These are phyloP conservation scores for Phytophthora kernoviae DNA, from an alignment of 352 stramenopile species.

Conservation along the genomic window DNA sequence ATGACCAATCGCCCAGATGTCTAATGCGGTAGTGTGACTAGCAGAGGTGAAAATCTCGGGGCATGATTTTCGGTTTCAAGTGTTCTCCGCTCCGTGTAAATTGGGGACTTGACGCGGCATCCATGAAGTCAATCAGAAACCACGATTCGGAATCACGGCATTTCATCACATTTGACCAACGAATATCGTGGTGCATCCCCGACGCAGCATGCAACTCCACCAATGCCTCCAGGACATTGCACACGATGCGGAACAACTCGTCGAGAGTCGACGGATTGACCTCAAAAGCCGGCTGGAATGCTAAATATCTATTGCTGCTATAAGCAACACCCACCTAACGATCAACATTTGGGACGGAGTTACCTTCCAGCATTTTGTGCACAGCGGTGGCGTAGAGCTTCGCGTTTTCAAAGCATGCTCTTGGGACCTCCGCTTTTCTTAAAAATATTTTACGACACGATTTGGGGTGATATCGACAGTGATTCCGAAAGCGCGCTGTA, in stretches of 20 bases:
- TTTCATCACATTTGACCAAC: conserved; percentile 17
- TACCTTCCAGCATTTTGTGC: background rate
- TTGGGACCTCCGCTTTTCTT: background rate
- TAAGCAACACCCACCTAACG: too few species aligned
- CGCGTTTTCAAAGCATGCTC: background rate
- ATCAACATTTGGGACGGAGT: conserved; percentile 12
- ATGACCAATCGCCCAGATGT: conserved; percentile 7
- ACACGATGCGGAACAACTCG: conserved; percentile 12
- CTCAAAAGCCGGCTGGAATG: conserved; percentile 11
- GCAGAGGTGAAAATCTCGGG: conserved; percentile 2
- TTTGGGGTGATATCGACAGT: background rate
- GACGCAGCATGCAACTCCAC: conserved; percentile 10
- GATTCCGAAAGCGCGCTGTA: background rate
- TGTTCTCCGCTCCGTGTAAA: background rate
- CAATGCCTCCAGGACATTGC: conserved; percentile 15
- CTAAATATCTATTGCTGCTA: background rate
- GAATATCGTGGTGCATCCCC: conserved; percentile 18
- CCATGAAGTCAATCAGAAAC: conserved; percentile 21
- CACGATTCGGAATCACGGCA: conserved; percentile 13
- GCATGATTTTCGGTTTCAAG: background rate
- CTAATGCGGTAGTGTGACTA: conserved; percentile 9
- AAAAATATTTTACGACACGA: conserved; percentile 3
- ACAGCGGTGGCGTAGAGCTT: background rate
- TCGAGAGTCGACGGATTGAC: conserved; percentile 8
- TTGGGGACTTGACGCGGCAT: conserved; percentile 10